Evolutionary conservation across 179 eudicot genomes (phyloP), one percentile per base, ranked within the genome.

Genomic region (Patellifolia procumbens): DNA sequence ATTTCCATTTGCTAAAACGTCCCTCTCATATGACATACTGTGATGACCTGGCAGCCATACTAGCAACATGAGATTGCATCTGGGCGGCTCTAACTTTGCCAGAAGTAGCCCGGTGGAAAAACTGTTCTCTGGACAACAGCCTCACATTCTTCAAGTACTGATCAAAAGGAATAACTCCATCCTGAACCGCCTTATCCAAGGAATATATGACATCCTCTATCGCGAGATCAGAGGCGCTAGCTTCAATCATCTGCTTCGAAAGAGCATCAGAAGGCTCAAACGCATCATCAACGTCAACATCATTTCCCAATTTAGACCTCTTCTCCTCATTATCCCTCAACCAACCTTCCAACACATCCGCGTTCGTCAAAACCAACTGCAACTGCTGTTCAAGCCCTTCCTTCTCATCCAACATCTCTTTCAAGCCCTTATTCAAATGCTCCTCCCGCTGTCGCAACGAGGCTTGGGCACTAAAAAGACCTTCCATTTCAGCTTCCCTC

Each of bases 51-150:
- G 92, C 86, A 82, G 97, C 93, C 97, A 92, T 92, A 77, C 56
- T 85, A 74, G 91, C 82, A 83, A 94, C 91, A 82, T 93, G 96
- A 80, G 91, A 91, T 76, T 94, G 97, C 94, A 89, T 90, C 85
- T 92, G 98, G 51, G 79, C 84, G 26, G 88, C 94, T 78, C 92
- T 81, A 67, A 92, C 91, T 76, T 94, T 94, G 0, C 86, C 82
- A 35, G 82, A 63, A 13, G 85, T 83, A 16, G 97, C 97, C 59
- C 97, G 84, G 64, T 91, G 97, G 60, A 94, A 85, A 56, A 94
- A 94, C 85, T 94, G 98, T 76, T 94, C 97, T 7, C 97, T 81
- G 0, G 98, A 88, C 85, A 94, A 82, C 70, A 84, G 59, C 87
- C 98, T 88, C 61, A 94, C 88, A 67, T 82, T 88, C 83, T 83